These are phyloP conservation scores for Zygotorulaspora florentina DNA, from an alignment of 805 yeast species.

Conservation along the genomic window DNA sequence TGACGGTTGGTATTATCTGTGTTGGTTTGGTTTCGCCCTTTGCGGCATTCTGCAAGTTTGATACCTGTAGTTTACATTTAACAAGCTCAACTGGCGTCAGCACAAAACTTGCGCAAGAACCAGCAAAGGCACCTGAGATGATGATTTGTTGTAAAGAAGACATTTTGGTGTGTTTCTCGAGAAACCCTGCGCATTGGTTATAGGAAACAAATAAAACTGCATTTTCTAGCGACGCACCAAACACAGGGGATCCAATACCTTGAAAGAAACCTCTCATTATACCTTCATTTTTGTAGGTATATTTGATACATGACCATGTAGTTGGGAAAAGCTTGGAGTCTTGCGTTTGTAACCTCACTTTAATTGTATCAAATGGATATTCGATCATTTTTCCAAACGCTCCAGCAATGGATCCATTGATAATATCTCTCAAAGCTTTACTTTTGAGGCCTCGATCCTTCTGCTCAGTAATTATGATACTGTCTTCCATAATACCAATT, in stretches of 20 bases:
- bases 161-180: constrained; percentile 29
- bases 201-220: constrained; percentile 73
- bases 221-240: constrained; percentile 88
- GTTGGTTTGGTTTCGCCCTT: constrained; percentile 30
- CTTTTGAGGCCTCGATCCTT: constrained; percentile 8
- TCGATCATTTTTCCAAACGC: constrained; percentile 80
- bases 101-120: constrained; percentile 74
- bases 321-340: constrained; percentile 53
- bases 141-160: constrained; percentile 45
- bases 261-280: constrained; percentile 65
- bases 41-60: constrained; percentile 35
- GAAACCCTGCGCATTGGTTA: constrained; percentile 42
- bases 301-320: constrained; percentile 59
- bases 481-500: constrained; percentile 7
- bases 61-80: constrained; percentile 83
- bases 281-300: constrained; percentile 68
- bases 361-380: constrained; percentile 89
- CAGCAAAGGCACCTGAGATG: constrained; percentile 75
- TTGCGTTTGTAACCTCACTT: constrained; percentile 81
- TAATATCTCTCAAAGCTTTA: constrained; percentile 33
- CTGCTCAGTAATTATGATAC: constrained; percentile 12
- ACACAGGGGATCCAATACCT: constrained; percentile 73
- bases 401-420: constrained; percentile 55
- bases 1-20: constrained; percentile 38
- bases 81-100: constrained; percentile 89